These are phyloP conservation scores for Lasiodiplodia sp. DNA, from an alignment of 2,329 filamentous ascomycete species.

Conservation along the genomic window DNA sequence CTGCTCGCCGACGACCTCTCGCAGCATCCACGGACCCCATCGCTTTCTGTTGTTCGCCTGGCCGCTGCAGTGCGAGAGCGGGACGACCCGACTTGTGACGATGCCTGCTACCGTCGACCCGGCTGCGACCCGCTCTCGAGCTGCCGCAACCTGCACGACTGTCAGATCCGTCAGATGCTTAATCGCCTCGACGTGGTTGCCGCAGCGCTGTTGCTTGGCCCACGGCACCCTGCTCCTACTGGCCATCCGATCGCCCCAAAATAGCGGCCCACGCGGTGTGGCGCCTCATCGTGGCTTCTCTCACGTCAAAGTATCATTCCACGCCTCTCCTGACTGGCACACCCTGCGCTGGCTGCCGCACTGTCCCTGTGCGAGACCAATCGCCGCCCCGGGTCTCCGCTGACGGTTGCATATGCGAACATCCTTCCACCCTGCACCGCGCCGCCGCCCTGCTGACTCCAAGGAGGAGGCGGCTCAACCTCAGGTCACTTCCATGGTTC, in stretches of 20 bases:
- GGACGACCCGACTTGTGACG: conserved; percentile 21
- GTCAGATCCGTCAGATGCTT: conserved; percentile 25
- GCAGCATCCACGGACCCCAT: background rate
- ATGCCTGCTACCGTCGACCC: background rate
- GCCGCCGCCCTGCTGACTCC: conserved; percentile 12
- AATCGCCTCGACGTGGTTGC: background rate
- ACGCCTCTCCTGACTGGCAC: background rate
- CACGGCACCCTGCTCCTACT: background rate
- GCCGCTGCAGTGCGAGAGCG: background rate
- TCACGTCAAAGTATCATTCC: conserved; percentile 10
- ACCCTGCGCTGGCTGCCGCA: background rate
- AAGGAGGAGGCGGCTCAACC: conserved; percentile 12
- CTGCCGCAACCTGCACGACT: background rate
- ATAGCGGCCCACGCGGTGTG: conserved; percentile 1
- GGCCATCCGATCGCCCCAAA: background rate
- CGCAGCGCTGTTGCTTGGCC: background rate
- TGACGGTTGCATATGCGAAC: conserved; percentile 12
- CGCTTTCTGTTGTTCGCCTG: background rate
- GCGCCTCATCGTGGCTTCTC: conserved; percentile 9
- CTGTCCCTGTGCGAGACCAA: conserved; percentile 1
- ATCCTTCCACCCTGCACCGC: conserved; percentile 11
- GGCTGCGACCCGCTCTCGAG: background rate
- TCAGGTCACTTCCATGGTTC: background rate
- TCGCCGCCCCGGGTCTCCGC: conserved; percentile 22
- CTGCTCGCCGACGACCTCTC: background rate